Percentiles rank a stretch among this genome's conserved stretches.
These are phyloP conservation scores for Hyaloscypha bicolor DNA, from an alignment of 495 filamentous ascomycete species.

Conservation along the genomic window DNA sequence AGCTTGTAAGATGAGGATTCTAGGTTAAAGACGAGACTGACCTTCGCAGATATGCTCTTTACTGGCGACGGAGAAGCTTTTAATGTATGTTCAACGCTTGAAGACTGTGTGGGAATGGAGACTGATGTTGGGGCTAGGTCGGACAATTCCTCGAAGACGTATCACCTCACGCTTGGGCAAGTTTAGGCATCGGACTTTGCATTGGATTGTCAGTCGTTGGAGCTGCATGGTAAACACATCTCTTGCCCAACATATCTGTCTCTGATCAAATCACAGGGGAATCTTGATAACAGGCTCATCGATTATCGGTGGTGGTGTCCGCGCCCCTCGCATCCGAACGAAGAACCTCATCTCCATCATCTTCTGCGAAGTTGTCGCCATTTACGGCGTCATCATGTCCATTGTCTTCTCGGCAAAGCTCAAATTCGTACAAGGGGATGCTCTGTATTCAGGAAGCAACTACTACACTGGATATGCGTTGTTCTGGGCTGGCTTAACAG, in stretches of 20 bases:
- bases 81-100: conserved; percentile 66
- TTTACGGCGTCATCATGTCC: conserved; percentile 99
- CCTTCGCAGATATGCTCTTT: conserved; percentile 86
- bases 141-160: conserved; percentile 92
- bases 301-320: conserved; percentile 95
- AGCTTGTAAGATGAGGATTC: conserved; percentile 63
- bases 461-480: conserved; percentile 96
- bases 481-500: conserved; percentile 94
- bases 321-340: conserved; percentile 92
- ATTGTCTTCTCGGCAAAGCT: conserved; percentile 95
- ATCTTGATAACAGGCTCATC: conserved; percentile 99
- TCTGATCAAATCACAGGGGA: conserved; percentile 62
- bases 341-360: conserved; percentile 99
- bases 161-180: conserved; percentile 93
- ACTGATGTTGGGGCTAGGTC: conserved; percentile 56
- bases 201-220: conserved; percentile 95
- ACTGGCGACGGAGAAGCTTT: conserved; percentile 94
- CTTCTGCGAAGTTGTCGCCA: conserved; percentile 99
- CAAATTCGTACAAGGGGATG: conserved; percentile 51
- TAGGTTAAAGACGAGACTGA: conserved; percentile 40
- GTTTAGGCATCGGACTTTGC: conserved; percentile 88
- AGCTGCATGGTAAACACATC: conserved; percentile 80
- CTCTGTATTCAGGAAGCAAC: conserved; percentile 63
- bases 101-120: background rate
- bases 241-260: conserved; percentile 4